Base-by-base conservation (phyloP, 2,329 filamentous ascomycete species). In the Fusarium sp. region DNA sequence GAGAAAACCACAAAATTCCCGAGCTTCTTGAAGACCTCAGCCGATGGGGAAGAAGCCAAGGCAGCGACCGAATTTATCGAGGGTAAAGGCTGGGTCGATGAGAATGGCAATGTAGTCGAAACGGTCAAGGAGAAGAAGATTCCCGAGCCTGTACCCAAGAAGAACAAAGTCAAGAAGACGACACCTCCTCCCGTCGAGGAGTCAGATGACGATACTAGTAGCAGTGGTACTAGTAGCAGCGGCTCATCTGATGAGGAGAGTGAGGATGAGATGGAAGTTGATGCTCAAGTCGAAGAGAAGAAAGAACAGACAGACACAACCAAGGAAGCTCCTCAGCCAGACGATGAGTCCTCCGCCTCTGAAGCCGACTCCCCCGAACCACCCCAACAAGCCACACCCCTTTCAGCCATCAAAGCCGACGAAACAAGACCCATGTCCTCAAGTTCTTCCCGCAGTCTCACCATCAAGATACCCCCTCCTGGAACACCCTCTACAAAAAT, bases 31-130 rank as follows among this genome's bases (percentile, higher is more conserved):
- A 94, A 94, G 80, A 85, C 87, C 11, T 51, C 76, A 5, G 75
- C 63, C 32, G 78, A 79, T 17, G 77, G 79, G 42, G 70, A 64
- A 32, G 68, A 69, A 20, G 60, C 80, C 47, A 82, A 84, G 10
- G 81, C 84, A 4, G 83, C 82, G 3, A 83, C 83, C 5, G 90
- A 92, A 63, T 98, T 92, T 80, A 89, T 96, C 45, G 92, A 98
- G 61, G 95, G 93, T 28, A 92, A 93, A 78, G 96, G 96, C 3
- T 98, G 96, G 96, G 88, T 98, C 1, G 92, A 98, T 77, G 89
- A 91, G 70, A 86, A 92, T 22, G 95, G 95, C 11, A 90, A 91
- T 62, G 84, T 98, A 3, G 89, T 97, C 6, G 93, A 97, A 81
- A 82, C 82, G 14, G 85, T 85, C 41, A 86, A 84, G 71, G 79